Base-by-base conservation (phyloP, 345 rosid species). In the Gossypioides kirkii region DNA sequence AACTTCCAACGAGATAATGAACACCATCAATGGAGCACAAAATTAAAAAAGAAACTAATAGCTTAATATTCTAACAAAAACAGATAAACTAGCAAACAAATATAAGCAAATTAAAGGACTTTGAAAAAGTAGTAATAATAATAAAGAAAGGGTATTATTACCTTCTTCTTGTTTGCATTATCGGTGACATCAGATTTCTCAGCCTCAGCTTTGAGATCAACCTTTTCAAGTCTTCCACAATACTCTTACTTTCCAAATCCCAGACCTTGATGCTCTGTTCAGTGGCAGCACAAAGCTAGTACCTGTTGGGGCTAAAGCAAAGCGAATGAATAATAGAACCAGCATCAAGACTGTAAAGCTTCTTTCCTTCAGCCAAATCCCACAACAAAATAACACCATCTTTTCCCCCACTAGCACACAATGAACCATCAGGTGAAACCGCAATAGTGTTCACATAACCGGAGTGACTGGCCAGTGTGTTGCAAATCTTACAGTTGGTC, bases 291-390 rank as follows among this genome's bases (percentile, higher is more conserved):
- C 98, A 95, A 0, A 95, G 86, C 99, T 98, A 95, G 74, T 95
- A 95, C 91, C 99, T 90, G 74, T 92, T 95, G 2, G 99, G 99
- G 58, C 99, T 92, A 74, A 95, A 95, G 81, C 98, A 92, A 5
- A 95, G 83, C 0, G 99, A 87, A 46, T 95, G 78, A 73, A 95
- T 91, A 14, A 93, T 85, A 8, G 96, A 73, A 12, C 90, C 90
- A 0, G 99, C 97, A 28, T 93, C 98, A 3, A 95, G 87, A 10
- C 87, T 90, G 78, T 94, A 94, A 2, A 94, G 92, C 82, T 80
- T 90, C 91, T 94, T 94, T 1, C 98, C 98, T 70, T 94, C 98
- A 0, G 98, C 92, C 90, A 94, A 88, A 79, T 94, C 98, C 97
- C 98, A 94, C 42, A 94, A 65, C 87, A 94, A 67, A 63, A 94